Percentiles rank a stretch among this genome's conserved stretches.
Evolutionary conservation across 1,139 yeast genomes (phyloP).

Genomic region (Spencermartinsiella ligniputridi): DNA sequence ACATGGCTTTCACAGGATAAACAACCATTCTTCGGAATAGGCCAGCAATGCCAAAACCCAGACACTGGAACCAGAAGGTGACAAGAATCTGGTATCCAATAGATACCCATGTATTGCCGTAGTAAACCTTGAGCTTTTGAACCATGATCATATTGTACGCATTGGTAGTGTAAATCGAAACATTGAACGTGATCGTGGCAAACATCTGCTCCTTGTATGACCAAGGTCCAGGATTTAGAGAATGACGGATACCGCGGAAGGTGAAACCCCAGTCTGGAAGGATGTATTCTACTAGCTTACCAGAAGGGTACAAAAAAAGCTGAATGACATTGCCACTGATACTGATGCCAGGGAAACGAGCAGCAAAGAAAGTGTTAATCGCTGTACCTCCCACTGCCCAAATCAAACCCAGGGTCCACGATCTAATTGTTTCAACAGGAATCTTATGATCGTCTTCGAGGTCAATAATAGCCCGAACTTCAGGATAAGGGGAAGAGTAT

Average conservation of each 20-base stretch:
- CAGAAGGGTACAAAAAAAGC: conserved; percentile 53
- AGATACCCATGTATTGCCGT: conserved; percentile 42
- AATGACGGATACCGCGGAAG: conserved; percentile 35
- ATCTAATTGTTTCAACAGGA: conserved; percentile 52
- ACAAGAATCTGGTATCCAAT: conserved; percentile 50
- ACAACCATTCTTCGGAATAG: conserved; percentile 53
- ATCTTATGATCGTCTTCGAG: conserved; percentile 41
- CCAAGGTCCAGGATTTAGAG: conserved; percentile 61
- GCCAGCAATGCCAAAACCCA: conserved; percentile 66
- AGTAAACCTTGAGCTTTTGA: conserved; percentile 34
- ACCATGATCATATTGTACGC: conserved; percentile 30
- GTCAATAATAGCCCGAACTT: conserved; percentile 45
- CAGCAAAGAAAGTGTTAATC: conserved; percentile 52
- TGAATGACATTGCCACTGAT: conserved; percentile 48
- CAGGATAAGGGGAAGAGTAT: conserved; percentile 48
- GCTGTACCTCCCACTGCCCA: conserved; percentile 54
- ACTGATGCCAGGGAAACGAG: conserved; percentile 48
- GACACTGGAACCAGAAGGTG: conserved; percentile 49
- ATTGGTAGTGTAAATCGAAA: conserved; percentile 38
- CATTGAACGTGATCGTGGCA: conserved; percentile 35
- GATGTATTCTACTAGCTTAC: conserved; percentile 32
- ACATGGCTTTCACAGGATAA: conserved; percentile 52
- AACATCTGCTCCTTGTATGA: conserved; percentile 64
- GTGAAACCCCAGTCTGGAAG: conserved; percentile 48
- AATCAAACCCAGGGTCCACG: conserved; percentile 48